Evolutionary conservation across 2,329 filamentous ascomycete genomes (phyloP).

Genomic region (Colletotrichum sp.): DNA sequence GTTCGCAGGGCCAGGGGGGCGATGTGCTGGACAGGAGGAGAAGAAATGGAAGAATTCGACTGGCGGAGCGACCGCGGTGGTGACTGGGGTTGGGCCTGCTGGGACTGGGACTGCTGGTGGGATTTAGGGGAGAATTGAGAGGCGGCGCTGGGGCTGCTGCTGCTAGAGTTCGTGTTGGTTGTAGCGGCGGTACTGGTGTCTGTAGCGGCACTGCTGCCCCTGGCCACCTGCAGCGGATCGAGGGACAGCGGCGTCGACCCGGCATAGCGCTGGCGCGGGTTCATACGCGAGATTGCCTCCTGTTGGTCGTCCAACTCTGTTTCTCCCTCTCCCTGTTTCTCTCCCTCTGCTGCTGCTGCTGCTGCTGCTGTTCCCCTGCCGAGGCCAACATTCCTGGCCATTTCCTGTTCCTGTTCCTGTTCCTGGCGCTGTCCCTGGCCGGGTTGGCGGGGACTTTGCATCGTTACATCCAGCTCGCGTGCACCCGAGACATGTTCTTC

Average conservation of each 20-base stretch:
- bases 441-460: not conserved
- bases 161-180: not conserved
- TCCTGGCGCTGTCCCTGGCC: not conserved
- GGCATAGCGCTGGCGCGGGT: conserved; percentile 16
- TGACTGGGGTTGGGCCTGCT: not conserved
- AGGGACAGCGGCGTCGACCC: conserved; percentile 23
- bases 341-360: not conserved
- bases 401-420: not conserved
- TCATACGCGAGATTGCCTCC: conserved; percentile 3
- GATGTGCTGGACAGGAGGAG: not conserved
- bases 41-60: not conserved
- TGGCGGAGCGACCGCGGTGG: not conserved
- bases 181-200: not conserved
- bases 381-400: not conserved
- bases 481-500: conserved; percentile 18
- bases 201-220: conserved; percentile 4
- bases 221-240: conserved; percentile 13
- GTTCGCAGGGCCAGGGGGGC: conserved; percentile 10
- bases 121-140: not conserved
- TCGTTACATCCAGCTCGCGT: not conserved
- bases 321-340: not conserved
- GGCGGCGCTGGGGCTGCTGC: not conserved
- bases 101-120: not conserved
- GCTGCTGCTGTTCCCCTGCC: not conserved
- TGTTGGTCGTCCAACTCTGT: not conserved